These are phyloP conservation scores for Cyclocybe cylindracea DNA, from an alignment of 768 basidiomycete genomes.

Conservation along the genomic window DNA sequence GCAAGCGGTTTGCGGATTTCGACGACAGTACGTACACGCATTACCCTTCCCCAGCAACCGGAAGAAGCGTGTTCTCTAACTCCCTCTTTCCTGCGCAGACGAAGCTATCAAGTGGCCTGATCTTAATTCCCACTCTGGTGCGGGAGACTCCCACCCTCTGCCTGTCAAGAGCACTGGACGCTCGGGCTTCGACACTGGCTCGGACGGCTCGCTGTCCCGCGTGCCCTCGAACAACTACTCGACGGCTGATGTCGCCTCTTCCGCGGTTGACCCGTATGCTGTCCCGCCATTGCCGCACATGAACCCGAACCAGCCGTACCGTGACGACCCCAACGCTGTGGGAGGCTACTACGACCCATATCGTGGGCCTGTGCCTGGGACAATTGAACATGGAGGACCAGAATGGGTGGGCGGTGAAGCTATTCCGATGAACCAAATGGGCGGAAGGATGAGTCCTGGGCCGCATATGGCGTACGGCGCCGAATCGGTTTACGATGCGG, in stretches of 20 bases:
- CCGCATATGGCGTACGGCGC: constrained; percentile 33
- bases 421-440: constrained; percentile 77
- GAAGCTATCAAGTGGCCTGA: constrained; percentile 94
- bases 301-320: constrained; percentile 77
- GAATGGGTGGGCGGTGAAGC: constrained; percentile 51
- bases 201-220: constrained; percentile 58
- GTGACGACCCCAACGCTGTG: constrained; percentile 60
- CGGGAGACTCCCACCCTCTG: constrained; percentile 55
- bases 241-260: constrained; percentile 49
- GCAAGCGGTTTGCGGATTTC: constrained; percentile 74
- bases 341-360: constrained; percentile 79
- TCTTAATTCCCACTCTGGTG: constrained; percentile 61
- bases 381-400: constrained; percentile 51
- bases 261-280: constrained; percentile 70
- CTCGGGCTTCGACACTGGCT: constrained; percentile 71
- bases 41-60: background rate
- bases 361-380: constrained; percentile 68
- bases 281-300: constrained; percentile 81
- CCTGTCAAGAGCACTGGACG: constrained; percentile 72
- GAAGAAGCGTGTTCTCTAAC: constrained; percentile 2
- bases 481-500: constrained; percentile 25
- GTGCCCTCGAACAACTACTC: constrained; percentile 48
- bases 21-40: constrained; percentile 65
- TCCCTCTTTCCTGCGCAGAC: constrained; percentile 36
- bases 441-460: constrained; percentile 38